These are phyloP conservation scores for Kandelia obovata DNA, from an alignment of 345 rosid genomes.

Conservation along the genomic window DNA sequence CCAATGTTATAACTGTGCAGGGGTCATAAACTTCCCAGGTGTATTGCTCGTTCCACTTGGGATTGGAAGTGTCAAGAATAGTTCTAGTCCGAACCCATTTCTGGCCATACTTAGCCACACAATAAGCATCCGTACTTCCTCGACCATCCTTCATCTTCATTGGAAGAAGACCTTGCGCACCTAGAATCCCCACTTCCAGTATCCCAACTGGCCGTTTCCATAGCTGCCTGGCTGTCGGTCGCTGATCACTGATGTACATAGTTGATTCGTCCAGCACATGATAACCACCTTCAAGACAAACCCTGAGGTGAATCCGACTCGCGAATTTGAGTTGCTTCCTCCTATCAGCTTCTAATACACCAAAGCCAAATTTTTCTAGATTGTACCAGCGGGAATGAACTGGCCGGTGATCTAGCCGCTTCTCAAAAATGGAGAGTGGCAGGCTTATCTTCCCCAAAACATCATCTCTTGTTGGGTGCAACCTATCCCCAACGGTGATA, in stretches of 20 bases:
- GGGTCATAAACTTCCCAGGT: conserved; percentile 93
- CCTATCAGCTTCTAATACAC: conserved; percentile 65
- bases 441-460: conserved; percentile 58
- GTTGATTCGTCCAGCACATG: conserved; percentile 93
- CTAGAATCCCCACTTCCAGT: conserved; percentile 69
- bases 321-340: conserved; percentile 79
- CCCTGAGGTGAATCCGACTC: conserved; percentile 70
- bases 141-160: conserved; percentile 73
- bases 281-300: conserved; percentile 89
- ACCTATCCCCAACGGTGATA: conserved; percentile 62
- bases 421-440: conserved; percentile 56
- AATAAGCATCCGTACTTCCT: conserved; percentile 68
- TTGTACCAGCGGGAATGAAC: conserved; percentile 87
- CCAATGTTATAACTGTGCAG: conserved; percentile 77
- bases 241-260: conserved; percentile 77
- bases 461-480: conserved; percentile 62
- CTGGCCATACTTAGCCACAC: conserved; percentile 78
- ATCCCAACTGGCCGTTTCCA: conserved; percentile 82
- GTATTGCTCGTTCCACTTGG: conserved; percentile 80
- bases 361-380: conserved; percentile 75
- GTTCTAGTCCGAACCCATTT: conserved; percentile 90
- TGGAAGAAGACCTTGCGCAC: conserved; percentile 66
- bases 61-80: conserved; percentile 48
- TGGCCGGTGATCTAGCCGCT: conserved; percentile 77
- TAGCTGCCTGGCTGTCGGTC: conserved; percentile 80